These are phyloP conservation scores for Kalmusia sp. DNA, from an alignment of 2,329 filamentous ascomycete genomes.

Conservation along the genomic window DNA sequence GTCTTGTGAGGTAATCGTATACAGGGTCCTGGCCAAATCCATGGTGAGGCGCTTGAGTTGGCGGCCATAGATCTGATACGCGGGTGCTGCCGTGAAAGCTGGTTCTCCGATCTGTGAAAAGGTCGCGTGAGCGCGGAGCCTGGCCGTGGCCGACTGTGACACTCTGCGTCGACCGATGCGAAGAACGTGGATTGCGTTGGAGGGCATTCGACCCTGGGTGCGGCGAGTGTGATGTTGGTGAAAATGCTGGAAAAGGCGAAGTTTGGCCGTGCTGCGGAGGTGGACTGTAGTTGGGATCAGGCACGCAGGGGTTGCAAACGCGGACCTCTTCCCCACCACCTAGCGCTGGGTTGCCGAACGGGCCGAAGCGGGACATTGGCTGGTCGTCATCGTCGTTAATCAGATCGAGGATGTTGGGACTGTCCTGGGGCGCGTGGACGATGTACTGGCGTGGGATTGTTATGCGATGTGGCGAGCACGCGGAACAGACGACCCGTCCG, in stretches of 20 bases:
- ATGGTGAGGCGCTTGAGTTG: constrained; percentile 25
- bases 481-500: constrained; percentile 86
- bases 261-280: constrained; percentile 56
- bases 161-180: constrained; percentile 29
- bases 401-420: constrained; percentile 50
- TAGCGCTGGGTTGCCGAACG: constrained; percentile 56
- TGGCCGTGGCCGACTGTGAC: constrained; percentile 24
- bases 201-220: constrained; percentile 3
- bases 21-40: constrained; percentile 18
- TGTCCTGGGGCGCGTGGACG: constrained; percentile 68
- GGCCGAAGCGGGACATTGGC: constrained; percentile 34
- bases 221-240: constrained; percentile 19
- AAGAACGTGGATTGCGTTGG: not conserved
- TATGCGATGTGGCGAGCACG: constrained; percentile 92
- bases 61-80: constrained; percentile 32
- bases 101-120: constrained; percentile 28
- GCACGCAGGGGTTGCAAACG: constrained; percentile 76
- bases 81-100: constrained; percentile 32
- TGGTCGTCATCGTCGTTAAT: constrained; percentile 49
- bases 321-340: constrained; percentile 73
- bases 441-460: constrained; percentile 94
- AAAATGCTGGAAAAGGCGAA: constrained; percentile 15
- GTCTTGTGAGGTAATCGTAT: constrained; percentile 17
- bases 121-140: constrained; percentile 25
- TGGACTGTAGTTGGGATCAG: constrained; percentile 69